phyloP scores from a whole-genome alignment of 257 asterid species.

The Solanum megistacrolobum region DNA sequence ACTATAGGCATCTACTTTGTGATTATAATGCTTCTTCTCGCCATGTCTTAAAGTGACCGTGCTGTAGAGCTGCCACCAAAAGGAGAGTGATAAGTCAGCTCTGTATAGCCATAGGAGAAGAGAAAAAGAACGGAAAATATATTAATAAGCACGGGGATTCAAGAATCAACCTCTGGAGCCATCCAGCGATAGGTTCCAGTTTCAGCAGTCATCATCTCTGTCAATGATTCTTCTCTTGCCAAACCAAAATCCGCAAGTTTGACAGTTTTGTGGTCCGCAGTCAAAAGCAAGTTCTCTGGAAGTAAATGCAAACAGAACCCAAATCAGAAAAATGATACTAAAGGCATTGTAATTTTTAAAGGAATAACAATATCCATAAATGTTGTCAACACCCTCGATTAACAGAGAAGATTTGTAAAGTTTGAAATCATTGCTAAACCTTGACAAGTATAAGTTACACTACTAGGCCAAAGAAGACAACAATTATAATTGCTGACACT shows the following conservation, averaged over 20 bases:
- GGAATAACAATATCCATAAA: background rate
- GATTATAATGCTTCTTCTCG: constrained; percentile 94
- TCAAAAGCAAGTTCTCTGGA: constrained; percentile 86
- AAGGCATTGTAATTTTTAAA: background rate
- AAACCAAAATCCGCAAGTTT: constrained; percentile 94
- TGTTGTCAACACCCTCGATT: background rate
- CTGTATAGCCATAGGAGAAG: background rate
- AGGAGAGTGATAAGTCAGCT: background rate
- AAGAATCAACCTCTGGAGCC: constrained; percentile 70
- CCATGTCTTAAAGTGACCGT: constrained; percentile 94
- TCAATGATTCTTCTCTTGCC: constrained; percentile 96
- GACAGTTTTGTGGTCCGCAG: constrained; percentile 66
- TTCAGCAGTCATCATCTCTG: constrained; percentile 99
- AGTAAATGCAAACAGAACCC: constrained; percentile 1
- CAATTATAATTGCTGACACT: background rate
- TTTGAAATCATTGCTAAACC: background rate
- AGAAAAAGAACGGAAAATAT: background rate
- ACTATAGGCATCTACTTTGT: constrained; percentile 95
- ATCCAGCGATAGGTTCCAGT: constrained; percentile 99
- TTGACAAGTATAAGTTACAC: background rate
- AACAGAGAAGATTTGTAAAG: background rate
- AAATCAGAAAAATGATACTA: background rate
- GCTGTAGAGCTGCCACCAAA: constrained; percentile 68
- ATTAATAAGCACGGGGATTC: background rate
- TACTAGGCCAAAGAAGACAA: background rate